Percentiles rank a stretch among this genome's conserved stretches.
These are phyloP conservation scores for Pseudogymnoascus sp. DNA, from an alignment of 2,329 filamentous ascomycete species.

Conservation along the genomic window DNA sequence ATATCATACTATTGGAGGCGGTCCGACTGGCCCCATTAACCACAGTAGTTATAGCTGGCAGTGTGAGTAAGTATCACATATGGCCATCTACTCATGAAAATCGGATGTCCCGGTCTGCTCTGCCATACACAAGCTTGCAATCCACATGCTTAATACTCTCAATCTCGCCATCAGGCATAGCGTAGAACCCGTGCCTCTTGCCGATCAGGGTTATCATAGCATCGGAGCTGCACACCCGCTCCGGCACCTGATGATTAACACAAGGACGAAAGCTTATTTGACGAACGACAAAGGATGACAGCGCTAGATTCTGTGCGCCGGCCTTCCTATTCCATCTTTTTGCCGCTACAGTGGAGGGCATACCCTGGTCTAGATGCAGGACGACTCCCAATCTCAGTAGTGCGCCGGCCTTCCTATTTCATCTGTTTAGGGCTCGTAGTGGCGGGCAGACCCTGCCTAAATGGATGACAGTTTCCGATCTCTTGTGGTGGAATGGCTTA, in stretches of 20 bases:
- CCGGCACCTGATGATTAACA: not conserved
- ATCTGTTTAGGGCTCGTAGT: not conserved
- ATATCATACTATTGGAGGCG: not conserved
- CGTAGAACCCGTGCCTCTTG: not conserved
- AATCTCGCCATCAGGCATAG: not conserved
- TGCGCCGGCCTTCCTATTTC: not conserved
- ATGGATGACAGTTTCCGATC: not conserved
- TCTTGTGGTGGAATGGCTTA: not conserved
- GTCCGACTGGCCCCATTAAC: no score
- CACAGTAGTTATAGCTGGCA: not conserved
- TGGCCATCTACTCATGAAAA: not conserved
- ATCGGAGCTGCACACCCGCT: not conserved
- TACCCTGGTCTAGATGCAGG: not conserved
- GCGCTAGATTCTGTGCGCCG: not conserved
- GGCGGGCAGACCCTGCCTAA: not conserved
- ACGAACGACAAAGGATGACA: not conserved
- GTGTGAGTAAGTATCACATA: not conserved
- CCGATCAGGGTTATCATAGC: not conserved
- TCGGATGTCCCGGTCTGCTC: not conserved
- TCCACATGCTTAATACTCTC: not conserved
- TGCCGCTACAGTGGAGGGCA: not conserved
- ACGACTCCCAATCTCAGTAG: not conserved
- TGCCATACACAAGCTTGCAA: not conserved
- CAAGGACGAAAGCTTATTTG: not conserved
- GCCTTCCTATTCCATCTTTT: not conserved